Evolutionary conservation across 495 filamentous ascomycete genomes (phyloP).

Genomic region (Penicillium subrubescens): DNA sequence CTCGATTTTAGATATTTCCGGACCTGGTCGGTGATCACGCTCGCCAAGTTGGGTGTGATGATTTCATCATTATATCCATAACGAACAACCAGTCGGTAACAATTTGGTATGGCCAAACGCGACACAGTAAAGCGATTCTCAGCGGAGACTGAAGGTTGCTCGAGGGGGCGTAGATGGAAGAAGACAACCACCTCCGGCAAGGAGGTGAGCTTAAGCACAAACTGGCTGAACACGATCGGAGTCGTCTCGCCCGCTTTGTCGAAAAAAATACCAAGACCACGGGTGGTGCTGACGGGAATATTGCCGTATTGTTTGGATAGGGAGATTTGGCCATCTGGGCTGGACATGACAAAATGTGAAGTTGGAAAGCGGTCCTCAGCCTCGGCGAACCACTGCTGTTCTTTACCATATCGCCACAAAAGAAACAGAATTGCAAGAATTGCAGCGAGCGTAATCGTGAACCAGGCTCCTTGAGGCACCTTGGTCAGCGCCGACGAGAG

Average conservation of each 20-base stretch:
- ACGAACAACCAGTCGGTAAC: slow-evolving; percentile 66
- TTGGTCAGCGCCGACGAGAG: slow-evolving; percentile 68
- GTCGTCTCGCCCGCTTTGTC: slow-evolving; percentile 61
- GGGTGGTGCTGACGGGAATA: slow-evolving; percentile 39
- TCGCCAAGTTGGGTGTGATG: slow-evolving; percentile 61
- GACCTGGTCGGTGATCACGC: slow-evolving; percentile 61
- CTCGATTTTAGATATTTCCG: too few relatives aligned
- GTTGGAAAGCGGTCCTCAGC: slow-evolving; percentile 54
- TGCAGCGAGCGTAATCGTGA: slow-evolving; percentile 64
- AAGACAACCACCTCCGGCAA: slow-evolving; percentile 61
- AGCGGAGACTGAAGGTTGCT: slow-evolving; percentile 37
- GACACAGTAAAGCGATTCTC: slow-evolving; percentile 53
- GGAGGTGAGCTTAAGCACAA: slow-evolving; percentile 61
- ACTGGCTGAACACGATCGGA: slow-evolving; percentile 65
- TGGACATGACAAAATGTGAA: slow-evolving; percentile 23
- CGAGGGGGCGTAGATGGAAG: slow-evolving; percentile 63
- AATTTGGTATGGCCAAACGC: slow-evolving; percentile 53
- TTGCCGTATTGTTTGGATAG: slow-evolving; percentile 17
- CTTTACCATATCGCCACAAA: slow-evolving; percentile 75
- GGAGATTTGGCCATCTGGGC: slow-evolving; percentile 7
- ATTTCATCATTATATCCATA: slow-evolving; percentile 73
- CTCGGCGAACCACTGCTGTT: slow-evolving; percentile 71
- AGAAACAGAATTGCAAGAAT: slow-evolving; percentile 62
- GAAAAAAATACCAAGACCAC: slow-evolving; percentile 65
- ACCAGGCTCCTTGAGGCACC: slow-evolving; percentile 73